Conservation (phyloP, 2,329 filamentous ascomycete genomes). For the Immersiporthe knoxdaviesiana region DNA sequence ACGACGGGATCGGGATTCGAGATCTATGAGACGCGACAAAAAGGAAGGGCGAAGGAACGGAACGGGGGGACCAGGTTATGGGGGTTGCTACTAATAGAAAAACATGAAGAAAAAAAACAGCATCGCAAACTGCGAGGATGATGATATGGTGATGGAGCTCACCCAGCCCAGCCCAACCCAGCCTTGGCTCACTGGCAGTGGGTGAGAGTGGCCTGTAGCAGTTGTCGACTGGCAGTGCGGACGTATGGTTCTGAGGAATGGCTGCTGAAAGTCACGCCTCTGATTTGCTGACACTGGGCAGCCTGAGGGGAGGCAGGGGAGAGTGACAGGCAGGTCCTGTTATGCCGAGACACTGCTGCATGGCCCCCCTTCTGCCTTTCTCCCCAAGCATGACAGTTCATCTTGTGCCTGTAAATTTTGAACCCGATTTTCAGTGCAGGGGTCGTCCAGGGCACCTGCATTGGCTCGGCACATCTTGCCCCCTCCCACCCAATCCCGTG, state of each 20-base stretch:
- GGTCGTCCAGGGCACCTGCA: constrained; percentile 12
- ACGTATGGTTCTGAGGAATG: not conserved
- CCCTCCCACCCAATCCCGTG: not conserved
- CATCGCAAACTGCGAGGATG: not conserved
- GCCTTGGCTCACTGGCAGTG: not conserved
- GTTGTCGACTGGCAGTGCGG: not conserved
- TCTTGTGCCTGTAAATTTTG: constrained; percentile 17
- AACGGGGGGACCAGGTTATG: not conserved
- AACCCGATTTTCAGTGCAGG: constrained; percentile 21
- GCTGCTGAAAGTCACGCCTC: not conserved
- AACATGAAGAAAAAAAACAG: not conserved
- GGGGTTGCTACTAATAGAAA: constrained; percentile 7
- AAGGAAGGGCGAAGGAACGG: constrained; percentile 11
- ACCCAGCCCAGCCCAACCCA: not conserved
- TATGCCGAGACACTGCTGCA: not conserved
- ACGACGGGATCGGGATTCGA: constrained; percentile 10
- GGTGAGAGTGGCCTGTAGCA: not conserved
- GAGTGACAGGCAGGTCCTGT: not conserved
- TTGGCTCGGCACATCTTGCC: constrained; percentile 19
- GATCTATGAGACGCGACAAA: constrained; percentile 20
- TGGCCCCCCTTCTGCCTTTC: not conserved
- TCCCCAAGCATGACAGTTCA: constrained; percentile 8
- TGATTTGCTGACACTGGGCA: not conserved
- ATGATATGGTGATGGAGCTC: constrained; percentile 7
- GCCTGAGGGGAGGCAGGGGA: too few relatives aligned